Percentiles rank a stretch among this genome's conserved stretches.
Conservation (phyloP, 2,329 filamentous ascomycete species). For the Colletotrichum eremochloae region DNA sequence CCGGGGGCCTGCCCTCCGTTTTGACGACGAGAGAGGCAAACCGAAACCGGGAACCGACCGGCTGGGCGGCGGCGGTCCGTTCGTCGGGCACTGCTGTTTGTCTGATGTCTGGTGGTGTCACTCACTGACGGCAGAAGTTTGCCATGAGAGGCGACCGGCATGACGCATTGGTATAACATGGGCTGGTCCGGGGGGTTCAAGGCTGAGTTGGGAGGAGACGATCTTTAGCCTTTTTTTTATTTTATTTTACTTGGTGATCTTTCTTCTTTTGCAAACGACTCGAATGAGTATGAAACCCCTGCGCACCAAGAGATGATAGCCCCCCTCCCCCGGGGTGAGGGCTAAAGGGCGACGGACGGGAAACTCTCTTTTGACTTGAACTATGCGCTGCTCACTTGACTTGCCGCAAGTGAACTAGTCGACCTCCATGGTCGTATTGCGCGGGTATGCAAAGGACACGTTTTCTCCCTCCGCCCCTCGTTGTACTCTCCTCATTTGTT, state of each 20-base stretch:
- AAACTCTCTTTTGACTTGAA: not conserved
- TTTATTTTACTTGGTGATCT: not conserved
- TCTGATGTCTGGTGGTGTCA: constrained; percentile 1
- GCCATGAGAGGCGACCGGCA: not conserved
- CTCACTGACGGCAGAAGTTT: not conserved
- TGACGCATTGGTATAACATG: not conserved
- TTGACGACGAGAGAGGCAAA: not conserved
- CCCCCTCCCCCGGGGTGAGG: too few species aligned
- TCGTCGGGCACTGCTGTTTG: not conserved
- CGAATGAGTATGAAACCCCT: not conserved
- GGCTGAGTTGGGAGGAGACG: not conserved
- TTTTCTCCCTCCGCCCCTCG: not conserved
- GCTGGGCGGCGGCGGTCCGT: constrained; percentile 4
- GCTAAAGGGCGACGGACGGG: not conserved
- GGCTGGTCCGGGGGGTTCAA: not conserved
- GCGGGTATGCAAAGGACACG: constrained; percentile 14
- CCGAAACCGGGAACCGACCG: constrained; percentile 17
- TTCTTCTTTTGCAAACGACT: not conserved
- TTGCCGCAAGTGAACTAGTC: not conserved
- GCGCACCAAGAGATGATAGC: not conserved
- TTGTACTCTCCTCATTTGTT: not conserved
- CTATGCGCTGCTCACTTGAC: not conserved
- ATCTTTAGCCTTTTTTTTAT: too few species aligned
- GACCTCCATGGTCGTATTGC: not conserved
- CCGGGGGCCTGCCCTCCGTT: not conserved